Evolutionary conservation across 176 grass and related monocot species (phyloP), one percentile per base, ranked within the genome.

Genomic region (Chloris gayana): DNA sequence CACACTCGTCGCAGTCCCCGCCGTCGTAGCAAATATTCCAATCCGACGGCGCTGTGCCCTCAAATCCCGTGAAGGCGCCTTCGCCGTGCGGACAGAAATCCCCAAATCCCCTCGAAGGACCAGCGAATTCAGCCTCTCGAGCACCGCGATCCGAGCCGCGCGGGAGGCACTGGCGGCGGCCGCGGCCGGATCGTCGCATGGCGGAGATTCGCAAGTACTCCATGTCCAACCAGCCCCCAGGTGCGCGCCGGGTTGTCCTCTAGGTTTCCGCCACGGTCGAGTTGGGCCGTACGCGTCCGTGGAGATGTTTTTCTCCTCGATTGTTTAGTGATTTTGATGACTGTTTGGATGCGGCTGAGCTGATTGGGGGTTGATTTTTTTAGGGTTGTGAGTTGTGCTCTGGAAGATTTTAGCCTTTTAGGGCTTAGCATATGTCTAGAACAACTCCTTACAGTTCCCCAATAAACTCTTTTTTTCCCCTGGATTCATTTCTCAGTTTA

Each of bases 11-110:
- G n/a, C 75, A 14, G 45, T 49, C 46, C n/a, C 27, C 35, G 39
- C 80, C 80, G 56, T 71, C 25, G 73, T 27, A 51, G 78, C 79
- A 89, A 82, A 86, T 82, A 86, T 89, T 89, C 88, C 83, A 89
- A 78, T 69, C 83, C 73, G 83, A 89, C 88, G 88, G 83, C 61
- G 83, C 13, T 60, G 72, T 82, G 88, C 38, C 39, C 30, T 19
- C 31, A 38, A 67, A 77, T 82, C 83, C 67, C 72, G 77, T 72
- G 87, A 82, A 66, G 78, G 77, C 17, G 32, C 70, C 64, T 72
- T 73, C 78, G 39, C 67, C 47, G 67, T 50, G 50, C 73, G 33
- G 76, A 78, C 22, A 85, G n/a, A 82, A 82, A 68, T 85, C 88
- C 79, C 79, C 77, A 78, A 82, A 72, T 67, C 87, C 72, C 31